Conservation (phyloP, 768 basidiomycete genomes). For the Suillus cothurnatus region DNA sequence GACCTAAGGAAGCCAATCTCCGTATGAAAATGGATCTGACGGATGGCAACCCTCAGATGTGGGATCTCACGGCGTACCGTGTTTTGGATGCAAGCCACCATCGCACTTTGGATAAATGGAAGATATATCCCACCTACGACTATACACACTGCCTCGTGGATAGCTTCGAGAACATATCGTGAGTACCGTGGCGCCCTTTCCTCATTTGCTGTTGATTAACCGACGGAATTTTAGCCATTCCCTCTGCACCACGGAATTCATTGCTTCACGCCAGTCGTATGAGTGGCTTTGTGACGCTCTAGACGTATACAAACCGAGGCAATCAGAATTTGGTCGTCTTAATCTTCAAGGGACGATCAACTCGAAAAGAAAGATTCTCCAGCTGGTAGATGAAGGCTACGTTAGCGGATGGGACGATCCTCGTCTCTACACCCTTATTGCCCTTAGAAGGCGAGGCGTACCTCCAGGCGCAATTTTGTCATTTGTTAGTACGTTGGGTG, state of each 20-base stretch:
- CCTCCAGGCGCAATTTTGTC: conserved; percentile 95
- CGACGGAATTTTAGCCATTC: conserved; percentile 68
- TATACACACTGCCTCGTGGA: conserved; percentile 98
- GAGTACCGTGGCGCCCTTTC: conserved; percentile 36
- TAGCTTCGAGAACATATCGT: conserved; percentile 99
- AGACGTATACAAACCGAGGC: conserved; percentile 96
- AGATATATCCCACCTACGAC: conserved; percentile 97
- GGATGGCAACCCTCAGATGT: conserved; percentile 98
- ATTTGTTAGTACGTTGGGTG: conserved; percentile 93
- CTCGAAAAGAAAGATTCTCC: conserved; percentile 94
- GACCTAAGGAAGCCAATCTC: conserved; percentile 88
- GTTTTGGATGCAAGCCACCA: conserved; percentile 91
- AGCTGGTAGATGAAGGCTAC: conserved; percentile 81
- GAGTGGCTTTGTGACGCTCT: conserved; percentile 99
- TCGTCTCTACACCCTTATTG: conserved; percentile 94
- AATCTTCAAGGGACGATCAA: conserved; percentile 93
- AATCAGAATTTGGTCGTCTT: conserved; percentile 95
- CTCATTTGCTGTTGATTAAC: not conserved
- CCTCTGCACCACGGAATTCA: conserved; percentile 94
- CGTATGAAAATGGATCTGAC: conserved; percentile 97
- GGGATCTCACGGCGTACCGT: conserved; percentile 97
- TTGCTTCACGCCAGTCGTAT: conserved; percentile 94
- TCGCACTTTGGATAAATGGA: conserved; percentile 92
- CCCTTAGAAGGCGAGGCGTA: conserved; percentile 90
- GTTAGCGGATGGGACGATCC: conserved; percentile 98